Base-by-base conservation (phyloP, 345 rosid genomes). In the Acer saccharum region DNA sequence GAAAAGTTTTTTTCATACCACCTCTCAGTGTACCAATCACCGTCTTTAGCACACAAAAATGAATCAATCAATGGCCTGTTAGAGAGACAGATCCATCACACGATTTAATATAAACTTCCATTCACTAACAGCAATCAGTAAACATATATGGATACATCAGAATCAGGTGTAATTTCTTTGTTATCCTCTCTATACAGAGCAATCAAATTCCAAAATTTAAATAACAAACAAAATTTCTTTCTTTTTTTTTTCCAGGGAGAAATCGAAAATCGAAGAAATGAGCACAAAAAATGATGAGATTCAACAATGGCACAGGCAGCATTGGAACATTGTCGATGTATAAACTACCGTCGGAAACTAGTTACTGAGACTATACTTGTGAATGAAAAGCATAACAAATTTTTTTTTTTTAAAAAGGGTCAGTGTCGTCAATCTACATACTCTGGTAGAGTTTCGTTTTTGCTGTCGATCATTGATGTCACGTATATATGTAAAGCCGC, bases 51-150 rank as follows among this genome's bases (percentile, higher is more conserved):
- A 29, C 32, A 29, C 2, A 29, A 29, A 29, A 29, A 29, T 29
- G 32, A 2, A 29, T 29, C 32, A 29, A 29, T 8, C 48, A 8
- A 7, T 44, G 10, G 48, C 48, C 48, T 9, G 7, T 3, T n/a
- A 7, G 13, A 21, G 57, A 23, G 21, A 67, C 6, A n/a, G n/a
- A n/a, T n/a, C n/a, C n/a, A n/a, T n/a, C n/a, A n/a, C n/a, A n/a
- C n/a, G n/a, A n/a, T n/a, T n/a, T n/a, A n/a, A n/a, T n/a, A n/a
- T n/a, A n/a, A n/a, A n/a, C n/a, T n/a, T n/a, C n/a, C n/a, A n/a
- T 32, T 77, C 17, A 70, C 52, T 27, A 74, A 61, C 27, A 58
- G 48, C 67, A 62, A 55, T 64, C 71, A 16, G n/a, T 20, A 17
- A 54, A 32, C 39, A 35, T 14, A 20, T 32, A 54, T 25, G 44